Conservation (phyloP, 2,329 filamentous ascomycete species). For the Trichocomaceae sp. region DNA sequence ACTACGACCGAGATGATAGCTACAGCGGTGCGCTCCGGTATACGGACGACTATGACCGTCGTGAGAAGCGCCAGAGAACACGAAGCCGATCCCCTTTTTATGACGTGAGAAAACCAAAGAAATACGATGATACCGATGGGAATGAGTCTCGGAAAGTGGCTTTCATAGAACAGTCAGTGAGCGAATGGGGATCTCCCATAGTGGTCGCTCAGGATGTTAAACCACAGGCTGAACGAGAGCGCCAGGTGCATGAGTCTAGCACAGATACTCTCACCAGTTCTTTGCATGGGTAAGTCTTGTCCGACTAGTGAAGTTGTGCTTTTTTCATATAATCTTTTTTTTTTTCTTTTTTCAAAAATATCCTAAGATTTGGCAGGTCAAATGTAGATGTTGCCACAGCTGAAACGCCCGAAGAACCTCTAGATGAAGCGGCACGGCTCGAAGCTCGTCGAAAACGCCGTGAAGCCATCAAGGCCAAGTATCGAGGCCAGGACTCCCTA, state of each 20-base stretch:
- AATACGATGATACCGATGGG: slow-evolving; percentile 32
- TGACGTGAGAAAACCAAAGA: slow-evolving; percentile 32
- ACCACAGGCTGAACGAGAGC: slow-evolving; percentile 63
- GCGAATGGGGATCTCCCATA: slow-evolving; percentile 56
- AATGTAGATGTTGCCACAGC: slow-evolving; percentile 14
- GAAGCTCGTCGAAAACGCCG: slow-evolving; percentile 77
- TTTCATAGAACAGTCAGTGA: slow-evolving; percentile 55
- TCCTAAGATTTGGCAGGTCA: slow-evolving; percentile 4
- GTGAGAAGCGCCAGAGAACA: slow-evolving; percentile 52
- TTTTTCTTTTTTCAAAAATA: background rate
- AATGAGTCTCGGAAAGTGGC: slow-evolving; percentile 36
- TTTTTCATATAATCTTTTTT: too few relatives aligned
- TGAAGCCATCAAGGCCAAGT: slow-evolving; percentile 78
- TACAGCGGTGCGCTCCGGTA: slow-evolving; percentile 40
- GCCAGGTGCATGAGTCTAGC: slow-evolving; percentile 48
- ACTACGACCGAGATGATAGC: slow-evolving; percentile 45
- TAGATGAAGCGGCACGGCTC: slow-evolving; percentile 76
- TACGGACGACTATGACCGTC: slow-evolving; percentile 45
- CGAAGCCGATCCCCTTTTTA: slow-evolving; percentile 45
- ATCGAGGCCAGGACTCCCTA: slow-evolving; percentile 62
- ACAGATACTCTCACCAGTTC: slow-evolving; percentile 24
- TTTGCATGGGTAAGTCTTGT: slow-evolving; percentile 39
- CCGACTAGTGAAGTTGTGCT: too few relatives aligned
- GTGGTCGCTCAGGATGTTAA: slow-evolving; percentile 53
- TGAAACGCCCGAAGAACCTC: slow-evolving; percentile 47